phyloP scores from a whole-genome alignment of 306 rosid species.

The Vigna hirtella region DNA sequence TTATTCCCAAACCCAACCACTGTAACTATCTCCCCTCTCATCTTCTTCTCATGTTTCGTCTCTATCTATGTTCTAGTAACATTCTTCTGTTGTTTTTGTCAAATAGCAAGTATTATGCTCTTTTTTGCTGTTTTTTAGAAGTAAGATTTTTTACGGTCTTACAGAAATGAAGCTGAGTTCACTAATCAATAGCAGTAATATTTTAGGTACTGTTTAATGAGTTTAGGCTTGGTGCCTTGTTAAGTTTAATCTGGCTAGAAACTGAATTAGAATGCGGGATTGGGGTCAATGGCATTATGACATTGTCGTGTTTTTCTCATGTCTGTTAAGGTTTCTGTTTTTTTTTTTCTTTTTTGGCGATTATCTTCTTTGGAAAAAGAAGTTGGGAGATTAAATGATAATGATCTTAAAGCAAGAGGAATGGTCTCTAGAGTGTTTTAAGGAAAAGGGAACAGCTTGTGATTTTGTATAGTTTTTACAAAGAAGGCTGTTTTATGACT shows the following conservation, averaged over 20 bases:
- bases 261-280: neutral
- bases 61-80: neutral
- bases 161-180: neutral
- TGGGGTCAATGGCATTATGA: neutral
- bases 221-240: neutral
- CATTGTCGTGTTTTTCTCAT: slow-evolving; percentile 8
- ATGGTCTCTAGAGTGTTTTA: neutral
- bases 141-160: neutral
- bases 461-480: neutral
- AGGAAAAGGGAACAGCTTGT: neutral
- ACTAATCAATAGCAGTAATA: neutral
- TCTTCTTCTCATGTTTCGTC: neutral
- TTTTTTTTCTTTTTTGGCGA: too few relatives aligned
- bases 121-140: slow-evolving; percentile 6
- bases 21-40: slow-evolving; percentile 32
- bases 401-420: slow-evolving; percentile 2
- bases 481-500: too few relatives aligned
- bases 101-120: neutral
- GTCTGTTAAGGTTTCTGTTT: neutral
- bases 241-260: slow-evolving; percentile 7
- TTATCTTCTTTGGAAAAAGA: neutral
- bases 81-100: neutral
- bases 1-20: slow-evolving; percentile 27
- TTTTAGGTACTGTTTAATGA: neutral
- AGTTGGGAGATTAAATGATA: neutral